Conservation (phyloP, 2,329 filamentous ascomycete species). For the Aspergillus caelatus region DNA sequence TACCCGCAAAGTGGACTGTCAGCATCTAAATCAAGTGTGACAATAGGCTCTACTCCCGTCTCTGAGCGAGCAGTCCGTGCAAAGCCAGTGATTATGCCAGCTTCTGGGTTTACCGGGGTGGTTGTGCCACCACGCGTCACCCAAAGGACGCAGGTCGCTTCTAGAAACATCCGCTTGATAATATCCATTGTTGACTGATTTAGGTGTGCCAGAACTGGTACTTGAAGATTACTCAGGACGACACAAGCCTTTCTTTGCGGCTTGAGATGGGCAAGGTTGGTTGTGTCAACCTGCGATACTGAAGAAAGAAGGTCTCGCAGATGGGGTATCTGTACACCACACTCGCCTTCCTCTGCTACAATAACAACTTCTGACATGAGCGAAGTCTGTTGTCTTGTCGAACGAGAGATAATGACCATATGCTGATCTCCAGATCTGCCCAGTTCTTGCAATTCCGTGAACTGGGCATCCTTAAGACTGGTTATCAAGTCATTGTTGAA, state of each 20-base stretch:
- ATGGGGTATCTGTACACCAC: not conserved
- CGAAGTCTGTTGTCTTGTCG: not conserved
- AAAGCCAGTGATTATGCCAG: slow-evolving; percentile 25
- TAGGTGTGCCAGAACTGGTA: slow-evolving; percentile 1
- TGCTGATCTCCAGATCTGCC: not conserved
- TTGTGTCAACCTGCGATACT: slow-evolving; percentile 7
- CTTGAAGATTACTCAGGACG: slow-evolving; percentile 19
- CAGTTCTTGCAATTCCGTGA: not conserved
- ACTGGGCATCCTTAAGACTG: not conserved
- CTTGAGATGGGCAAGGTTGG: slow-evolving; percentile 11
- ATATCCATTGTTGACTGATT: slow-evolving; percentile 9
- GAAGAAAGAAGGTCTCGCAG: slow-evolving; percentile 3
- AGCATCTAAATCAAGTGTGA: slow-evolving; percentile 28
- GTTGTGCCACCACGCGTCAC: slow-evolving; percentile 24
- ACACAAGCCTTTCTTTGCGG: slow-evolving; percentile 21
- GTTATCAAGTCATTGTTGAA: not conserved
- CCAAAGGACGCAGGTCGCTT: slow-evolving; percentile 26
- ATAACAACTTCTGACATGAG: slow-evolving; percentile 13
- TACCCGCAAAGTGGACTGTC: slow-evolving; percentile 7
- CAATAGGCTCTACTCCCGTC: slow-evolving; percentile 23
- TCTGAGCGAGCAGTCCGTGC: slow-evolving; percentile 31
- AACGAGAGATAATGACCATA: not conserved
- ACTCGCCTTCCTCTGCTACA: slow-evolving; percentile 9
- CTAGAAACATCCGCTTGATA: slow-evolving; percentile 22
- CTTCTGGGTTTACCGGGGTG: slow-evolving; percentile 16